phyloP scores from a whole-genome alignment of 176 grass and related monocot species.

The Ananas comosus region DNA sequence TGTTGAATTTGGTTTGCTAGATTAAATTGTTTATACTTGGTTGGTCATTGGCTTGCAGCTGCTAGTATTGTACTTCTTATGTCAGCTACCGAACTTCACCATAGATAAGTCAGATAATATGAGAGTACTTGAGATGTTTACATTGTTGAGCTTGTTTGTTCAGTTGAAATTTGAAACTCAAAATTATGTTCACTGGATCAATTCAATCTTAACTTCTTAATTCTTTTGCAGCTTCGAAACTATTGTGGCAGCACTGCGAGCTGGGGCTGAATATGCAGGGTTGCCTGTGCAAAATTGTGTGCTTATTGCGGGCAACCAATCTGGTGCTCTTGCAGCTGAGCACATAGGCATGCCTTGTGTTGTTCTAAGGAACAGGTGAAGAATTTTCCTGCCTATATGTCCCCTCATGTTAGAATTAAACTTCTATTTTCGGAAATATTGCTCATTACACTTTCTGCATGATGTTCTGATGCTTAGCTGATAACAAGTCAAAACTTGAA shows the following conservation, averaged over 20 bases:
- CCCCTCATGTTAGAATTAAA: background rate
- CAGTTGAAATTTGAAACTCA: background rate
- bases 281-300: slow-evolving; percentile 48
- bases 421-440: background rate
- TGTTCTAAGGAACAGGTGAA: slow-evolving; percentile 64
- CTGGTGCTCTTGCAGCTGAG: slow-evolving; percentile 47
- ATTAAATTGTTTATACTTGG: too few species aligned
- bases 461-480: background rate
- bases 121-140: too few species aligned
- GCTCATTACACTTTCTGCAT: background rate
- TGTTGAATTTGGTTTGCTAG: too few species aligned
- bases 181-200: background rate
- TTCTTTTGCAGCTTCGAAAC: slow-evolving; percentile 43
- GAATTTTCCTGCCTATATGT: background rate
- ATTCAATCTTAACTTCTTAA: background rate
- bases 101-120: too few species aligned
- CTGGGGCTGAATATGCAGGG: slow-evolving; percentile 47
- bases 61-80: too few species aligned
- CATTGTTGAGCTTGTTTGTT: too few species aligned
- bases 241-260: slow-evolving; percentile 49
- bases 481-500: background rate
- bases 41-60: too few species aligned
- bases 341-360: slow-evolving; percentile 66
- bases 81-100: too few species aligned
- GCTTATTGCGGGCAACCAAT: slow-evolving; percentile 55